Evolutionary conservation across 2,329 filamentous ascomycete species (phyloP).

Genomic region (Cytospora leucostoma): DNA sequence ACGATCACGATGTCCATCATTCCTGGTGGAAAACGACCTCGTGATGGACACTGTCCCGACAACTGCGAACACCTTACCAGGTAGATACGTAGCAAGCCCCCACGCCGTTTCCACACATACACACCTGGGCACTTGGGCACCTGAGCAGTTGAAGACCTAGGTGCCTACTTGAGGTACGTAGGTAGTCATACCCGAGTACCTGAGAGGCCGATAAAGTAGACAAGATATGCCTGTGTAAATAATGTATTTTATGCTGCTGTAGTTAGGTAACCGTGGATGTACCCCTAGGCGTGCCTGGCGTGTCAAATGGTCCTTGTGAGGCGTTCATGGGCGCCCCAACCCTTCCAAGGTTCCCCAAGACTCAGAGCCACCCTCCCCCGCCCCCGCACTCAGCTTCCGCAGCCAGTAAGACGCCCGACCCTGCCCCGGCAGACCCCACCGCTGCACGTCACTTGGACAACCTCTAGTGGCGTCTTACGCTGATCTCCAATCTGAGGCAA

Average conservation of each 20-base stretch:
- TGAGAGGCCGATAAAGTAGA: too few species aligned
- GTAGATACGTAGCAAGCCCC: too few species aligned
- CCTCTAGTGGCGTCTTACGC: slow-evolving; percentile 10
- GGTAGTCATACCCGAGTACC: too few species aligned
- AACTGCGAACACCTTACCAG: not conserved
- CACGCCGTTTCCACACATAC: too few species aligned
- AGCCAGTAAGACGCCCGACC: slow-evolving; percentile 27
- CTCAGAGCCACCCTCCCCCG: slow-evolving; percentile 29
- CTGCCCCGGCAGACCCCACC: slow-evolving; percentile 1
- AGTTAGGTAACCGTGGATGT: not conserved
- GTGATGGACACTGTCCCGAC: not conserved
- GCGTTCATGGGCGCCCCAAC: too few species aligned
- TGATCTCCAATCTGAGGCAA: slow-evolving; percentile 1
- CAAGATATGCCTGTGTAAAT: not conserved
- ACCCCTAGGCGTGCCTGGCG: too few species aligned
- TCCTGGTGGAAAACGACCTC: not conserved
- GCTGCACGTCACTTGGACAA: slow-evolving; percentile 28
- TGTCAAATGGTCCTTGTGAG: too few species aligned
- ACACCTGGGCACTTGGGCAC: too few species aligned
- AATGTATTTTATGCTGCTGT: slow-evolving; percentile 18
- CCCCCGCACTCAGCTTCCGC: slow-evolving; percentile 32
- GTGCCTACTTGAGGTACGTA: too few species aligned
- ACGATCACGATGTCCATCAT: slow-evolving; percentile 16
- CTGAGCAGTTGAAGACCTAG: too few species aligned
- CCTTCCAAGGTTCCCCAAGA: too few species aligned